Evolutionary conservation across 352 stramenopile species (phyloP).

Genomic region (Phytophthora niederhauseri): DNA sequence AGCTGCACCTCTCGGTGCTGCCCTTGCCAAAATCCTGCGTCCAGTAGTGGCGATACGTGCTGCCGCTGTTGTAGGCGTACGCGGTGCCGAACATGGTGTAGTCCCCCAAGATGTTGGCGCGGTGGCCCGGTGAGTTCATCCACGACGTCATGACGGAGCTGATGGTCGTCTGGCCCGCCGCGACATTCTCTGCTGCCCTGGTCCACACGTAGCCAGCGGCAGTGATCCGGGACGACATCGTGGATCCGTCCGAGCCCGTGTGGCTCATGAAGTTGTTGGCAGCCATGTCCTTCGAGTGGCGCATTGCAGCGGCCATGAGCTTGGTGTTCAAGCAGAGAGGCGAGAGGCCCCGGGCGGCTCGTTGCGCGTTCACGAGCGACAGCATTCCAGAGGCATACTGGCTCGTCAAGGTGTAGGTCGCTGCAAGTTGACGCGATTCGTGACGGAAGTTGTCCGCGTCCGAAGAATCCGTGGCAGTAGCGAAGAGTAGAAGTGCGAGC

Average conservation of each 20-base stretch:
- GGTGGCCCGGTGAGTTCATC: constrained; percentile 57
- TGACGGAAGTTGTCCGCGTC: constrained; percentile 16
- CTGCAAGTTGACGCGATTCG: constrained; percentile 13
- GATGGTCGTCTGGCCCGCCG: constrained; percentile 44
- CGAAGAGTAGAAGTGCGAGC: constrained; percentile 12
- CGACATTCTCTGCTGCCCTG: constrained; percentile 51
- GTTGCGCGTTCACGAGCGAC: constrained; percentile 44
- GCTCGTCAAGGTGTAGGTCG: constrained; percentile 9
- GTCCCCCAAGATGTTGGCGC: constrained; percentile 45
- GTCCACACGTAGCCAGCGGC: constrained; percentile 46
- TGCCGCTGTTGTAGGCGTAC: constrained; percentile 34
- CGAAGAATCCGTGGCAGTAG: neutral
- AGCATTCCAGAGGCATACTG: constrained; percentile 23
- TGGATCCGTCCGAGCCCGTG: constrained; percentile 45
- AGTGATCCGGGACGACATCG: constrained; percentile 40
- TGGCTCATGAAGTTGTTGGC: constrained; percentile 50
- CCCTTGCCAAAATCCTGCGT: constrained; percentile 52
- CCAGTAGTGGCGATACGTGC: constrained; percentile 54
- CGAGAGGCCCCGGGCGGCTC: constrained; percentile 33
- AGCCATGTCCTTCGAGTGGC: constrained; percentile 42
- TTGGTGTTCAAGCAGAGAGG: constrained; percentile 48
- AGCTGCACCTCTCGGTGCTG: constrained; percentile 27
- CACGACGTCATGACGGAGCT: constrained; percentile 47
- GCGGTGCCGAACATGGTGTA: constrained; percentile 40
- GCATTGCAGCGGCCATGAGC: constrained; percentile 18